phyloP scores from a whole-genome alignment of 2,329 filamentous ascomycete genomes.

The Colletotrichum gloeosporioides region DNA sequence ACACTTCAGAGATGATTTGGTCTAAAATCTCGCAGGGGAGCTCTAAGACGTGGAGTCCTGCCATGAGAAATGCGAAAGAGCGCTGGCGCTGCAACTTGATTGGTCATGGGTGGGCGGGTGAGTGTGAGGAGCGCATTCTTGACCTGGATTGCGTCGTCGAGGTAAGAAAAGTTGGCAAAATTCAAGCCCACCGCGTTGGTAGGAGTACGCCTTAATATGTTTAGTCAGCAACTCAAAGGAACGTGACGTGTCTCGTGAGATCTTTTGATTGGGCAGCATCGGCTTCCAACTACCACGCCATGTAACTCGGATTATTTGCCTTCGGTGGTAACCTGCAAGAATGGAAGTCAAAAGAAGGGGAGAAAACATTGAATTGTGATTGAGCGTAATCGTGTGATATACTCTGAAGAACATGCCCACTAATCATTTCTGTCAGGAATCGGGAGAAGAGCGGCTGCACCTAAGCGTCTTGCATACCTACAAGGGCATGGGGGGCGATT shows the following conservation, averaged over 20 bases:
- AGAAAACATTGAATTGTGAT: accelerated
- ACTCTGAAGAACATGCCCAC: no score
- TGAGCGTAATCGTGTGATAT: no score
- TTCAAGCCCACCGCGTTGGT: background rate
- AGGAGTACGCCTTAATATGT: background rate
- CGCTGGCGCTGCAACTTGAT: background rate
- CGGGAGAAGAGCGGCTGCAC: no score
- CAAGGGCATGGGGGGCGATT: no score
- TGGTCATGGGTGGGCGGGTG: background rate
- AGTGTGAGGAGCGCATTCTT: background rate
- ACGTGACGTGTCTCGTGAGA: background rate
- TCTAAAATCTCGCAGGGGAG: background rate
- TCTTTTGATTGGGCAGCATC: background rate
- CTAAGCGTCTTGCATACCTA: no score
- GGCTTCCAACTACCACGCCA: background rate
- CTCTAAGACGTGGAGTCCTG: background rate
- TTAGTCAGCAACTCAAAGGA: background rate
- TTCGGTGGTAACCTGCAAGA: no score
- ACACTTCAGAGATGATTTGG: background rate
- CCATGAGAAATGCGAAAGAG: background rate
- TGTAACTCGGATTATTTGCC: background rate
- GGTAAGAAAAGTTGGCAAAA: background rate
- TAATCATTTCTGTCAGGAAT: no score
- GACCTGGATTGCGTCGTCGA: background rate
- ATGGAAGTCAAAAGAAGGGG: no score